Evolutionary conservation across 257 asterid species (phyloP), one percentile per base, ranked within the genome.

Genomic region (Salvia hispanica): DNA sequence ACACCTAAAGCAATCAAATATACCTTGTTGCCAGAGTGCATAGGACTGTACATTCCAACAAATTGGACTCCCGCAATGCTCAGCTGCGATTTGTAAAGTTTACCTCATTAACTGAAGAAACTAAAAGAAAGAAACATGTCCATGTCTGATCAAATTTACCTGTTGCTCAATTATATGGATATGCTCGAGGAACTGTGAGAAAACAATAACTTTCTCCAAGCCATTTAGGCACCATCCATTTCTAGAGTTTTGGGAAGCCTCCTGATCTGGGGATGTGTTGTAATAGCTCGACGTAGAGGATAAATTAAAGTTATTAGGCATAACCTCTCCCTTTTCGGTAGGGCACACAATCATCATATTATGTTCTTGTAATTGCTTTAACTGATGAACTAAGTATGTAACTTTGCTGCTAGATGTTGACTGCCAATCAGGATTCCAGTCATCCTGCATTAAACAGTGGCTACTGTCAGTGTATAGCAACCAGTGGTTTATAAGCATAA

Each of bases 371-470:
- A 94, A 69, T 59, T 82, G 76, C 75, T 80, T 85, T 54, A 94
- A 82, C 69, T 66, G 80, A 58, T 72, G 68, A 75, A 94, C 86
- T 58, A 92, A 86, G 80, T 89, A 89, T 50, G 88, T 70, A 56
- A 87, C 96, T 82, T 92, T 93, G 83, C 95, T 93, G 92, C 99
- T 93, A 40, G 97, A 88, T 65, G 99, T 93, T 58, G 91, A 93
- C 78, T 88, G 92, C 99, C 99, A 93, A 78, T 93, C 97, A 73
- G 97, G 99, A 85, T 93, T 86, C 99, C 99, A 93, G 78, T 85
- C 91, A 71, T 94, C 98, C 98, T 94, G 83, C 74, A 74, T 54
- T 18, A 66, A 43, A 73, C 43, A 72, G 51, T 42, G 58, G 74
- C 42, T 60, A n/a, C 37, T 68, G 72, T 62, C 50, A 62, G 63